These are phyloP conservation scores for Heterobasidion occidentale DNA, from an alignment of 1,284 basidiomycete genomes.

Conservation along the genomic window DNA sequence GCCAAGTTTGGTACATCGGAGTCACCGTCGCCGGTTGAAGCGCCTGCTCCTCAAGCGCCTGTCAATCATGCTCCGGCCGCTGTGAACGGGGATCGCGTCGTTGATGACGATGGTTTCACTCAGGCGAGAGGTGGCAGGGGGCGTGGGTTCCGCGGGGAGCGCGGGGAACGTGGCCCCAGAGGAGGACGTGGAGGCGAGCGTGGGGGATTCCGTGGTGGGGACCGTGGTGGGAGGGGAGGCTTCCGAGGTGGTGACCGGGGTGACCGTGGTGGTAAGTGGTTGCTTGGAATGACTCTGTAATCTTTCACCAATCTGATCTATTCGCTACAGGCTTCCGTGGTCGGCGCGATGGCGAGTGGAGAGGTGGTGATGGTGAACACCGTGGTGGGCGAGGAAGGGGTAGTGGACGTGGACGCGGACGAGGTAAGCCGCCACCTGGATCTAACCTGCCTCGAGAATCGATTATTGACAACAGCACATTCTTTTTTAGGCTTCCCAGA, in stretches of 20 bases:
- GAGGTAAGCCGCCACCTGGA: constrained; percentile 1
- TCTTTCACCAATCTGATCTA: not conserved
- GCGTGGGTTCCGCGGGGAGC: constrained; percentile 22
- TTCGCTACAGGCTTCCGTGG: constrained; percentile 25
- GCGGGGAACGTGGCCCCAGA: not conserved
- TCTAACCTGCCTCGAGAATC: not conserved
- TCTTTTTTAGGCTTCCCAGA: constrained; percentile 7
- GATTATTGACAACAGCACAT: not conserved
- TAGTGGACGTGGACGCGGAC: constrained; percentile 30
- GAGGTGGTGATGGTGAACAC: not conserved
- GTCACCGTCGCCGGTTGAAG: constrained; percentile 36
- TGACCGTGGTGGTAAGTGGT: constrained; percentile 12
- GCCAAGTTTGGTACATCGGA: constrained; percentile 33
- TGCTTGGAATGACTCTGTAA: not conserved
- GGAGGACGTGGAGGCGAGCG: constrained; percentile 8
- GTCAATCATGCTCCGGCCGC: constrained; percentile 12
- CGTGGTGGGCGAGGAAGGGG: not conserved
- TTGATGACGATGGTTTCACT: constrained; percentile 60
- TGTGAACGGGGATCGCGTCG: constrained; percentile 7
- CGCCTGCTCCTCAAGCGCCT: constrained; percentile 20
- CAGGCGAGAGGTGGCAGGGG: constrained; percentile 32
- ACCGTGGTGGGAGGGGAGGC: constrained; percentile 22
- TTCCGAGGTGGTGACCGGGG: constrained; percentile 32
- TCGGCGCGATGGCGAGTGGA: constrained; percentile 30
- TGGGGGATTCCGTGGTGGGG: constrained; percentile 19